Evolutionary conservation across 2,329 filamentous ascomycete species (phyloP).

Genomic region (Fusarium coicis): DNA sequence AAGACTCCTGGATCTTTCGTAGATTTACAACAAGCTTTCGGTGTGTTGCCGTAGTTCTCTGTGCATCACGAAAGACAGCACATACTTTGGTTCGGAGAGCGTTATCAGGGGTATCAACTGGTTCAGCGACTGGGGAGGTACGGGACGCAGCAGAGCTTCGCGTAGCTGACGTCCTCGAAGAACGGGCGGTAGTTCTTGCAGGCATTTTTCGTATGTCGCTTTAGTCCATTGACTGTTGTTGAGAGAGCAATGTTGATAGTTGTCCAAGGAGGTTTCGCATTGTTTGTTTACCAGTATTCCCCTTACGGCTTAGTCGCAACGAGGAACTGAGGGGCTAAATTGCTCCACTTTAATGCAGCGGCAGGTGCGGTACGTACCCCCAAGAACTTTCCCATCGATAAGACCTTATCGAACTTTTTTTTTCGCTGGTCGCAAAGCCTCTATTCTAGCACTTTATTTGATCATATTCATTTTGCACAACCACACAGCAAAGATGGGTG

Average conservation of each 20-base stretch:
- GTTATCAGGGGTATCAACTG: constrained; percentile 77
- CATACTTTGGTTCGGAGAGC: constrained; percentile 79
- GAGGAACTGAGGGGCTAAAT: constrained; percentile 13
- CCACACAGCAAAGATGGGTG: constrained; percentile 42
- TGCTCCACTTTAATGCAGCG: not conserved
- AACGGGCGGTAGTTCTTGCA: constrained; percentile 58
- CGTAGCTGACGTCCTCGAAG: constrained; percentile 58
- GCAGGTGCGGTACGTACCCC: not conserved
- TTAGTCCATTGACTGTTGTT: constrained; percentile 7
- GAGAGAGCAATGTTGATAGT: constrained; percentile 11
- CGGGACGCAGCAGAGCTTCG: constrained; percentile 60
- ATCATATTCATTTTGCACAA: not conserved
- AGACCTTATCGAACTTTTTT: constrained; percentile 27
- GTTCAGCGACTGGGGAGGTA: constrained; percentile 71
- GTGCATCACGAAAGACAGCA: constrained; percentile 80
- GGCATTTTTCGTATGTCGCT: constrained; percentile 56
- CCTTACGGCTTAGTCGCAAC: constrained; percentile 42
- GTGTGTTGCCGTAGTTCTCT: constrained; percentile 89
- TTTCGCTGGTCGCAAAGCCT: constrained; percentile 25
- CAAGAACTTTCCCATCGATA: constrained; percentile 7
- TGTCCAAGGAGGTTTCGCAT: constrained; percentile 33
- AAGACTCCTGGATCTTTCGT: constrained; percentile 90
- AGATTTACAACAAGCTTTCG: constrained; percentile 88
- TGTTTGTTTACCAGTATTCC: constrained; percentile 48
- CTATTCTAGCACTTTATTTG: not conserved